phyloP scores from a whole-genome alignment of 768 basidiomycete genomes.

The Amanita pseudoporphyria region DNA sequence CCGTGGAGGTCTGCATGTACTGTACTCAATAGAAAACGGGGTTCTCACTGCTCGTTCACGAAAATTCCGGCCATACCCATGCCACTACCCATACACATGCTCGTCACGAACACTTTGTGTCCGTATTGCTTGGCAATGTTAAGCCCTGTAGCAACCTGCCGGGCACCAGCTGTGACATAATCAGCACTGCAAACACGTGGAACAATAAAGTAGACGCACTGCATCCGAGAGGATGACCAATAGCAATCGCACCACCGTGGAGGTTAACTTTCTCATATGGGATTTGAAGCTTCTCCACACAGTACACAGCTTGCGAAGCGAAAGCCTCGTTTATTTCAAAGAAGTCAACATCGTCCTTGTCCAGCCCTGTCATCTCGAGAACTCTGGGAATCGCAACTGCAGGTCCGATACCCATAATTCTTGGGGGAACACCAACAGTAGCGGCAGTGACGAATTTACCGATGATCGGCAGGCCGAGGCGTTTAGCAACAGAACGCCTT shows the following conservation, averaged over 20 bases:
- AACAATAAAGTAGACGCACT: constrained; percentile 37
- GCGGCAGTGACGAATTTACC: constrained; percentile 74
- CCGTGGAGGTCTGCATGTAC: not conserved
- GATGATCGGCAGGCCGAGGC: constrained; percentile 75
- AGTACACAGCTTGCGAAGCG: constrained; percentile 74
- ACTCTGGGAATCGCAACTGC: constrained; percentile 78
- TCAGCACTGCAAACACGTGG: constrained; percentile 7
- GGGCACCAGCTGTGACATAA: constrained; percentile 52
- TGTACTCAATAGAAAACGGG: not conserved
- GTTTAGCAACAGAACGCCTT: constrained; percentile 70
- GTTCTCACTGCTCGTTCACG: constrained; percentile 63
- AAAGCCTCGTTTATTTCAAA: constrained; percentile 93
- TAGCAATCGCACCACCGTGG: constrained; percentile 81
- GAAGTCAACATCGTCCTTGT: constrained; percentile 71
- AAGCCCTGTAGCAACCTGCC: constrained; percentile 81
- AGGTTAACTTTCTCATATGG: constrained; percentile 76
- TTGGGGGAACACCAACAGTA: constrained; percentile 74
- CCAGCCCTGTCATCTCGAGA: constrained; percentile 57
- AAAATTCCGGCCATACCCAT: constrained; percentile 90
- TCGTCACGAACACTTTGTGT: constrained; percentile 73
- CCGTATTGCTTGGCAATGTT: constrained; percentile 72
- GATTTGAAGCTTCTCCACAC: constrained; percentile 58
- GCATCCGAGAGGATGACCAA: constrained; percentile 83
- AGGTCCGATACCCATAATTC: constrained; percentile 89
- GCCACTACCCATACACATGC: constrained; percentile 86